Conservation (phyloP, 306 rosid genomes). For the Vigna nakashimae region DNA sequence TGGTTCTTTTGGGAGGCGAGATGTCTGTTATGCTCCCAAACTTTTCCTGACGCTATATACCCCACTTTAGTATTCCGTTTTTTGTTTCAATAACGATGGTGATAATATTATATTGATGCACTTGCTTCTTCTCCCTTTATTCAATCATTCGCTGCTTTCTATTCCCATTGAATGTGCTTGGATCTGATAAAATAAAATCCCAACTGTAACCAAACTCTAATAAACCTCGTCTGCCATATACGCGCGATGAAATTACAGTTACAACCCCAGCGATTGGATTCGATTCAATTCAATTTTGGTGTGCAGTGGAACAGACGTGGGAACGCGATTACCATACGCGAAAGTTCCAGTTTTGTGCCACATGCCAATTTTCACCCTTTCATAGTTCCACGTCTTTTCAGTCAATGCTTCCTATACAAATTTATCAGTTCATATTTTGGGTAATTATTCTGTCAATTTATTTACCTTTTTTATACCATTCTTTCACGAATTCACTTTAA, state of each 20-base stretch:
- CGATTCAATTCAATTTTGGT: too few species aligned
- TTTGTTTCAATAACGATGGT: background rate
- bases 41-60: background rate
- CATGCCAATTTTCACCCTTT: background rate
- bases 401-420: background rate
- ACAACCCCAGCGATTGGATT: background rate
- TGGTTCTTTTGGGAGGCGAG: background rate
- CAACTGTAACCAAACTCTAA: background rate
- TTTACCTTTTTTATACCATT: too few species aligned
- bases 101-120: background rate
- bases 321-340: background rate
- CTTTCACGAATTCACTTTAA: too few species aligned
- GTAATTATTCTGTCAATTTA: too few species aligned
- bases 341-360: background rate
- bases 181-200: background rate
- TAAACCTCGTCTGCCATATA: background rate
- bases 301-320: background rate
- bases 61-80: background rate
- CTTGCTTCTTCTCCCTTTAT: background rate
- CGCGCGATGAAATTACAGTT: background rate
- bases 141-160: background rate
- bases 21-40: background rate
- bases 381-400: background rate
- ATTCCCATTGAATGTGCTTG: background rate
- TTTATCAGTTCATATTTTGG: too few species aligned